Conservation (phyloP, 108 stramenopile species). For the Nitzschia putrida region DNA sequence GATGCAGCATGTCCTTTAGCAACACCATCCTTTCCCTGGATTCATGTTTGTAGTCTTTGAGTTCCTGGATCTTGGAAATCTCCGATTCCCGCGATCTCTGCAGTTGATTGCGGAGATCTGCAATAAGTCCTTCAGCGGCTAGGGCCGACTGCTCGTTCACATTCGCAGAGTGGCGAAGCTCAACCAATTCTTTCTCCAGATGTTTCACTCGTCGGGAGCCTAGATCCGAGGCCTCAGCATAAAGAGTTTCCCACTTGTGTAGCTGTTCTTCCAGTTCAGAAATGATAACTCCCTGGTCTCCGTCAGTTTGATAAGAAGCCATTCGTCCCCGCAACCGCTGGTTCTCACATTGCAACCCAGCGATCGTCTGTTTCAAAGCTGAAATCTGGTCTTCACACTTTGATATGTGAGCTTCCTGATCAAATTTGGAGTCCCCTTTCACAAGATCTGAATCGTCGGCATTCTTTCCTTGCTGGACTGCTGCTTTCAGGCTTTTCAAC, state of each 20-base stretch:
- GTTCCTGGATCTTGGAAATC: neutral
- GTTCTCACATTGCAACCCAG: constrained; percentile 2
- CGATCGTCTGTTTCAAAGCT: neutral
- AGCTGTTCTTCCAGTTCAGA: constrained; percentile 8
- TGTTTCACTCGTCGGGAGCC: constrained; percentile 1
- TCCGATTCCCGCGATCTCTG: neutral
- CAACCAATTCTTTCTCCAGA: constrained; percentile 9
- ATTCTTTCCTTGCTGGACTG: no score
- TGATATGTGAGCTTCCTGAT: no score
- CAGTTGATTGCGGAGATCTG: neutral
- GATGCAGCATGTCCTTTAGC: neutral
- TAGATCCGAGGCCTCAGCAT: neutral
- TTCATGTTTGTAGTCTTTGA: constrained; percentile 4
- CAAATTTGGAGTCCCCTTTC: no score
- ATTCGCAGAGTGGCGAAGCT: neutral
- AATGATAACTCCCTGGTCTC: neutral
- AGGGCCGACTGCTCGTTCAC: neutral
- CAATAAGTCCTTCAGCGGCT: neutral
- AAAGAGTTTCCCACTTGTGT: constrained; percentile 11
- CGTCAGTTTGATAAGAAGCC: neutral
- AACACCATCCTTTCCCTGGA: neutral
- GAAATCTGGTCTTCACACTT: constrained; percentile 7
- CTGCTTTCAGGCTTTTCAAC: no score
- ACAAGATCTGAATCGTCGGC: no score
- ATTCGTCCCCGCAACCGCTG: neutral